Evolutionary conservation across 352 stramenopile species (phyloP).

Genomic region (Pythium chondricola): DNA sequence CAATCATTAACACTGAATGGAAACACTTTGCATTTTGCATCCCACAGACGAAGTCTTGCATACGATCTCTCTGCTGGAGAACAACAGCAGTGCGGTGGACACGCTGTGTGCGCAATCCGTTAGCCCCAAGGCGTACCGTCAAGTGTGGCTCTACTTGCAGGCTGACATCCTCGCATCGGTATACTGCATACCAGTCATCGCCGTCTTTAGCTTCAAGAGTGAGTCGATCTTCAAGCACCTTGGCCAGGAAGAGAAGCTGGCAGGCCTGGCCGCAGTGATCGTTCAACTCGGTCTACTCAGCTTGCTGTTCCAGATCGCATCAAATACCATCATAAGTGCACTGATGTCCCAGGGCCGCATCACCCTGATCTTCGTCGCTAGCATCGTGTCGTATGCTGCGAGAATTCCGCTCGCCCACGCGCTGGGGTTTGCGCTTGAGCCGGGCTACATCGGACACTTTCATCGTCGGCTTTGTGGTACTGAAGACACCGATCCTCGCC

Average conservation of each 20-base stretch:
- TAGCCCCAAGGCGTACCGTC: constrained; percentile 23
- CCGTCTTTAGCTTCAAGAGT: constrained; percentile 17
- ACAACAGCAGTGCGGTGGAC: constrained; percentile 24
- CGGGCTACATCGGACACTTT: constrained; percentile 33
- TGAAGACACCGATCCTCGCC: constrained; percentile 21
- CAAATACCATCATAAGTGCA: constrained; percentile 18
- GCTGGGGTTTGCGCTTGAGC: constrained; percentile 28
- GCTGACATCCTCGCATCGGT: constrained; percentile 21
- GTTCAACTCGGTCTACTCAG: constrained; percentile 12
- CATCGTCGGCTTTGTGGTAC: constrained; percentile 19
- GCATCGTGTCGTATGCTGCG: constrained; percentile 15
- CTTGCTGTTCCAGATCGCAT: constrained; percentile 25
- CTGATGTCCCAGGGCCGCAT: constrained; percentile 36
- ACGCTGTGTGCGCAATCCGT: constrained; percentile 35
- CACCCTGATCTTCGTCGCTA: constrained; percentile 24
- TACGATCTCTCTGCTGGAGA: constrained; percentile 15
- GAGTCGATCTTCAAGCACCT: constrained; percentile 19
- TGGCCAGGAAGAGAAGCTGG: constrained; percentile 28
- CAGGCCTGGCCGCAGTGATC: constrained; percentile 18
- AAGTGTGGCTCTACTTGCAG: constrained; percentile 42
- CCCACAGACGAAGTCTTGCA: constrained; percentile 6
- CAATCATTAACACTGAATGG: no score
- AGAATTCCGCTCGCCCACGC: constrained; percentile 23
- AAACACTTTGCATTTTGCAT: background rate
- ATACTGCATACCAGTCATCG: constrained; percentile 10